phyloP scores from a whole-genome alignment of 2,329 filamentous ascomycete species.

The Pochonia chlamydosporia region DNA sequence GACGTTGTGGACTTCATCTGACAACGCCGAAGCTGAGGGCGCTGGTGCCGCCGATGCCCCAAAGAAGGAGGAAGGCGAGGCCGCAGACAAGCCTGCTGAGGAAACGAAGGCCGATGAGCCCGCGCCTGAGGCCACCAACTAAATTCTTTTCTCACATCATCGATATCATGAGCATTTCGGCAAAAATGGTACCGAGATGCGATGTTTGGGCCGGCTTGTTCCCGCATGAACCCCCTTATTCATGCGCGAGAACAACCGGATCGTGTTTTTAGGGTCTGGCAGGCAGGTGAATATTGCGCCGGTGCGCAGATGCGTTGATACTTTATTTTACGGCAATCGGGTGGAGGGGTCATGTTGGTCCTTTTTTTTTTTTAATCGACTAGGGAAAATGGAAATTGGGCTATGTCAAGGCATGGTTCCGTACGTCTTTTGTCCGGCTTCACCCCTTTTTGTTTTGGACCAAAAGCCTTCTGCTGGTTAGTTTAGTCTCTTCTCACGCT shows the following conservation, averaged over 20 bases:
- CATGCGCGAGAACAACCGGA: constrained; percentile 17
- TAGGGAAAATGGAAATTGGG: constrained; percentile 10
- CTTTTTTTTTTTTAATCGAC: constrained; percentile 9
- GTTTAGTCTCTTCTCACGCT: background rate
- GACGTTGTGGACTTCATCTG: constrained; percentile 95
- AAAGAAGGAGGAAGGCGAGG: constrained; percentile 57
- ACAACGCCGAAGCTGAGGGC: constrained; percentile 71
- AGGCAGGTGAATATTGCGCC: constrained; percentile 26
- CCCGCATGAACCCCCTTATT: constrained; percentile 11
- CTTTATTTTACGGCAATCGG: constrained; percentile 22
- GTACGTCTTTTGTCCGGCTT: constrained; percentile 8
- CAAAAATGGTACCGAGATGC: constrained; percentile 29
- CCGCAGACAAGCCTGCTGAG: constrained; percentile 31
- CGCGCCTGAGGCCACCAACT: constrained; percentile 45
- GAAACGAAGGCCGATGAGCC: constrained; percentile 41
- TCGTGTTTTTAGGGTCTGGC: constrained; percentile 26
- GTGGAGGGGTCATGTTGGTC: constrained; percentile 17
- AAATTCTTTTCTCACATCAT: constrained; percentile 30
- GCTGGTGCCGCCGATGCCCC: constrained; percentile 48
- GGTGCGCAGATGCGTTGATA: constrained; percentile 29
- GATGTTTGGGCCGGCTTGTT: constrained; percentile 18
- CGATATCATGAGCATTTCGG: constrained; percentile 34
- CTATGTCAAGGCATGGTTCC: constrained; percentile 7
- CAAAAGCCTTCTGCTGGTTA: constrained; percentile 2
- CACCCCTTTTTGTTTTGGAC: constrained; percentile 7